phyloP scores from a whole-genome alignment of 108 stramenopile genomes.

The Mediolabrus comicus region DNA sequence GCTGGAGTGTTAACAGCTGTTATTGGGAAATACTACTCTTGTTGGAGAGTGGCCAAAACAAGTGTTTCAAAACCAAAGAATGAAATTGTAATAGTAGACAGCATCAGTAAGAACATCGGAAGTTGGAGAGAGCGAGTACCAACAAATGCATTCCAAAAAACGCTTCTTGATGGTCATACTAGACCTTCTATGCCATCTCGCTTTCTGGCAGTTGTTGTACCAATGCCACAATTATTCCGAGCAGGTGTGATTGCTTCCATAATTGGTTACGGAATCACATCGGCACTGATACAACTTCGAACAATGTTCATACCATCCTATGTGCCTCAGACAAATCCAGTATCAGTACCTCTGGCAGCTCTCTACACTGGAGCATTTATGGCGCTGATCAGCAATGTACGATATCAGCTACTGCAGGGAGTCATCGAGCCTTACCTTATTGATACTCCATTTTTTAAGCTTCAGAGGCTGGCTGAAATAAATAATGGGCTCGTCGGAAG shows the following conservation, averaged over 20 bases:
- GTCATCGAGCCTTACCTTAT: conserved; percentile 66
- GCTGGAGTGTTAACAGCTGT: conserved; percentile 77
- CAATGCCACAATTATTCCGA: conserved; percentile 65
- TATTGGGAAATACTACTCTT: conserved; percentile 60
- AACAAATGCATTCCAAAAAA: conserved; percentile 75
- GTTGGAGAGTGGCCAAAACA: conserved; percentile 78
- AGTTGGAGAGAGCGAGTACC: conserved; percentile 47
- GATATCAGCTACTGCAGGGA: conserved; percentile 85
- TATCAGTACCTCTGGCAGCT: conserved; percentile 58
- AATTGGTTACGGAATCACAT: conserved; percentile 71
- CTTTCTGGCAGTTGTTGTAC: conserved; percentile 52
- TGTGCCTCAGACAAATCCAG: conserved; percentile 50
- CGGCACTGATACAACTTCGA: conserved; percentile 46
- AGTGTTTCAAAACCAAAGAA: not conserved
- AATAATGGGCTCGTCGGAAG: not conserved
- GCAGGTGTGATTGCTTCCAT: conserved; percentile 69
- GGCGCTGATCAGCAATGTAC: conserved; percentile 71
- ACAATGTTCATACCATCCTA: conserved; percentile 46
- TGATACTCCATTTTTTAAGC: conserved; percentile 42
- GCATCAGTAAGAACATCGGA: not conserved
- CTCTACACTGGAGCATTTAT: conserved; percentile 77
- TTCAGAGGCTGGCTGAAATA: conserved; percentile 13
- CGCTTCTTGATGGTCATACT: conserved; percentile 60
- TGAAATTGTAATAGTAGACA: not conserved
- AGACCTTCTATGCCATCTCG: conserved; percentile 47